Conservation (phyloP, 495 filamentous ascomycete genomes). For the Xylaria longipes region DNA sequence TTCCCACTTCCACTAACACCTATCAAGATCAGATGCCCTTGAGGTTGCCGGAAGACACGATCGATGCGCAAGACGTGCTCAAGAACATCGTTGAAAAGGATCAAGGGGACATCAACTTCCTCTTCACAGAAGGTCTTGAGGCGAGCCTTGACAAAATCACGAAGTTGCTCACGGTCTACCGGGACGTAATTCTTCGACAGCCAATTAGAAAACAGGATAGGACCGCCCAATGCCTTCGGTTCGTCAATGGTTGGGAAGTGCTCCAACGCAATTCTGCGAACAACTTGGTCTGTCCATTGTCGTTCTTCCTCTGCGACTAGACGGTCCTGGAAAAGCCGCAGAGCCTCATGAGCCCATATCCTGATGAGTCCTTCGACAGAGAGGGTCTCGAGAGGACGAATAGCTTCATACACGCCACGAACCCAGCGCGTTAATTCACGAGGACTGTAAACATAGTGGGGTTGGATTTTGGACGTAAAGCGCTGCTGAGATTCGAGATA, state of each 20-base stretch:
- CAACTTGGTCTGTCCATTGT: conserved; percentile 88
- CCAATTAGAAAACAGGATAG: conserved; percentile 99
- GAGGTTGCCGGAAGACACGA: conserved; percentile 96
- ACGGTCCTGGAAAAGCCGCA: conserved; percentile 95
- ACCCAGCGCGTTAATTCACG: conserved; percentile 98
- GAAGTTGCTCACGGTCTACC: conserved; percentile 89
- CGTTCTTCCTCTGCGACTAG: conserved; percentile 93
- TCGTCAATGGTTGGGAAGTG: conserved; percentile 94
- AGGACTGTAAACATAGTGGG: conserved; percentile 98
- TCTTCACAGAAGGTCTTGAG: conserved; percentile 99
- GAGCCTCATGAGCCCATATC: conserved; percentile 97
- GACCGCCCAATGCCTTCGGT: conserved; percentile 83
- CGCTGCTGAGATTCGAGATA: conserved; percentile 91
- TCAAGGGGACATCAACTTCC: conserved; percentile 96
- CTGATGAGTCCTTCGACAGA: conserved; percentile 90
- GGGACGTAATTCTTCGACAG: conserved; percentile 98
- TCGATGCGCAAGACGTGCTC: conserved; percentile 98
- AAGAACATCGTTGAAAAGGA: conserved; percentile 97
- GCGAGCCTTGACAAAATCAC: conserved; percentile 96
- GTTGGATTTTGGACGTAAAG: conserved; percentile 95
- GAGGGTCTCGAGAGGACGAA: conserved; percentile 86
- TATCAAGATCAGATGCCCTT: conserved; percentile 97
- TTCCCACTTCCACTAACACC: conserved; percentile 98
- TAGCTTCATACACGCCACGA: conserved; percentile 94
- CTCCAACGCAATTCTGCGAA: conserved; percentile 83